Base-by-base conservation (phyloP, 1,139 yeast genomes). In the Barnettozyma hawaiiensis region DNA sequence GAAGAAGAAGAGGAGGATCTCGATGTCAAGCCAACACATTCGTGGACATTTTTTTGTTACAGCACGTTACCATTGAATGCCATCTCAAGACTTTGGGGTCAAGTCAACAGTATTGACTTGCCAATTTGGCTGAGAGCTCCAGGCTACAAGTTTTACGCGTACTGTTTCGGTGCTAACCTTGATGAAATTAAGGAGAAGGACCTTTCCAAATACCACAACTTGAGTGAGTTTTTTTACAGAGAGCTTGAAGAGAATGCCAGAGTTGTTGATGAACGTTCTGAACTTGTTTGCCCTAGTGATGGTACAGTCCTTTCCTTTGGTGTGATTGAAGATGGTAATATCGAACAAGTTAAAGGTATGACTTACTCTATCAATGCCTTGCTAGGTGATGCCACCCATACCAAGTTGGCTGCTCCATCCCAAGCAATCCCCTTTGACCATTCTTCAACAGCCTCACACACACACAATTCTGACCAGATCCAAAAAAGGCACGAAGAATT, bases 301-400 rank as follows among this genome's bases (percentile, higher is more conserved):
- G 99, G 99, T 23, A 83, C 77, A 52, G 83, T 94, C 8, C 69
- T 94, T 48, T 90, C 87, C 55, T 75, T 86, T 52, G 99, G 99
- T 34, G 69, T 78, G 22, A 87, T 90, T 42, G 65, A 70, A 46
- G 73, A 81, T 52, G 95, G 95, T 33, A 86, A 84, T 54, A 89
- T 94, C 47, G 97, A 92, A 64, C 97, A 92, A 62, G 97, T 94
- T 39, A 94, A 94, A 65, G 99, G 98, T 8, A 78, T 92, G 75
- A 86, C 95, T 0, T 94, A 94, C 62, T 83, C 96, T 2, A 74
- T 92, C 14, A 94, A 86, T 54, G 94, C 96, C 7, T 75, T 94
- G 41, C 71, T 94, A 41, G 99, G 99, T 3, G 71, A 83, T 34
- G 57, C 58, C 8, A 42, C 55, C 39, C 64, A 67, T 54, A 64